phyloP scores from a whole-genome alignment of 164 flowering plant species.

The Liriodendron chinense region DNA sequence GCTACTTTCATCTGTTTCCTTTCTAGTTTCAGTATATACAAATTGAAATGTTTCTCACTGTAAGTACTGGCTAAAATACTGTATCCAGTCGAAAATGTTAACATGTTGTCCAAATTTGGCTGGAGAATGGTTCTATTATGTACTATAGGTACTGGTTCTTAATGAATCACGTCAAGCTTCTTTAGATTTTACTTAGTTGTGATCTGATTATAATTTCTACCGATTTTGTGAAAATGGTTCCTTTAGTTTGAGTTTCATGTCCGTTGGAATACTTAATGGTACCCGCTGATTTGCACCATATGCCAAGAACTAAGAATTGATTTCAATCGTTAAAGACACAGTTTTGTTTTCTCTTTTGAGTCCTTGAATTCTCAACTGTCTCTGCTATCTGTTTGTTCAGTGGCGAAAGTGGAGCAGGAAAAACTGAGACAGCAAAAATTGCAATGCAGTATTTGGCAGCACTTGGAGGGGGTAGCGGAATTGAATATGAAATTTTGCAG shows the following conservation, averaged over 20 bases:
- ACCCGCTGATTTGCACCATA: not conserved
- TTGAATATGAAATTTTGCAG: slow-evolving; percentile 89
- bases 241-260: too few relatives aligned
- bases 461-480: slow-evolving; percentile 98
- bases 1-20: not conserved
- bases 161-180: too few relatives aligned
- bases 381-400: slow-evolving; percentile 32
- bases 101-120: too few relatives aligned
- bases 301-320: not conserved
- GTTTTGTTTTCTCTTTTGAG: not conserved
- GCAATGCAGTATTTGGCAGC: slow-evolving; percentile 99
- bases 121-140: too few relatives aligned
- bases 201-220: too few relatives aligned
- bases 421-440: slow-evolving; percentile 98
- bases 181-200: too few relatives aligned
- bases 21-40: not conserved
- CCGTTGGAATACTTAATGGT: too few relatives aligned
- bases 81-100: too few relatives aligned
- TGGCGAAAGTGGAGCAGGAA: slow-evolving; percentile 99
- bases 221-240: too few relatives aligned
- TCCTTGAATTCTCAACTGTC: not conserved
- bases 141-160: too few relatives aligned
- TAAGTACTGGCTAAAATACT: too few relatives aligned
- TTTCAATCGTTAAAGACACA: not conserved
- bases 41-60: too few relatives aligned